Conservation (phyloP, 202 grass and related monocot genomes). For the Carex sylvatica region DNA sequence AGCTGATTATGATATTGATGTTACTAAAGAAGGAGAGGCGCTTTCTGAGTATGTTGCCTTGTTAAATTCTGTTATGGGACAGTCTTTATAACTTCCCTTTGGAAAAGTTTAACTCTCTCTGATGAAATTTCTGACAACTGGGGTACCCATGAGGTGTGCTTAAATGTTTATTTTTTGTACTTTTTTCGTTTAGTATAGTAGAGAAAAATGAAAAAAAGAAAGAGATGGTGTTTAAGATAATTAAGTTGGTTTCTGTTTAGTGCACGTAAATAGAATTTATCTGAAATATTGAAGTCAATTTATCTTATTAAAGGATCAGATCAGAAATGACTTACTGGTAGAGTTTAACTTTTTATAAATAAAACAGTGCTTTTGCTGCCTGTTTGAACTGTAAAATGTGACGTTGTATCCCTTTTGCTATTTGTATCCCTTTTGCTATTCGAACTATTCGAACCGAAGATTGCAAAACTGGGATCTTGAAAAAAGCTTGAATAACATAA, state of each 20-base stretch:
- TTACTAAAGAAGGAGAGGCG: constrained; percentile 70
- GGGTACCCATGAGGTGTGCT: background rate
- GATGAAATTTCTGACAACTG: background rate
- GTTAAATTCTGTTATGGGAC: constrained; percentile 37
- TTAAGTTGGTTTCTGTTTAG: background rate
- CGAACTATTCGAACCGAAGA: too few species aligned
- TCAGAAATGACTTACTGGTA: too few species aligned
- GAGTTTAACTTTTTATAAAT: too few species aligned
- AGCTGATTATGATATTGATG: constrained; percentile 82
- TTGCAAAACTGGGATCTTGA: too few species aligned
- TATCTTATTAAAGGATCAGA: too few species aligned
- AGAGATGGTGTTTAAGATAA: background rate
- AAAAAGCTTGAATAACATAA: too few species aligned
- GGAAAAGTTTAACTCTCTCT: background rate
- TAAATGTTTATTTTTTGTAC: background rate
- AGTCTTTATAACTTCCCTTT: background rate
- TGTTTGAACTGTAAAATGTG: too few species aligned
- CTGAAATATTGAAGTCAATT: background rate
- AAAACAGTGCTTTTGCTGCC: too few species aligned
- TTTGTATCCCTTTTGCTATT: too few species aligned
- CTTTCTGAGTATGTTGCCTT: constrained; percentile 69
- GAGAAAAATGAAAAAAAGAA: background rate
- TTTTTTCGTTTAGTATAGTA: background rate
- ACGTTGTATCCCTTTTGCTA: too few species aligned
- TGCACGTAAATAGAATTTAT: constrained; percentile 7